A percentile compares a stretch with the other conserved stretches of the same genome.
These are phyloP conservation scores for Pseudogymnoascus sp. DNA, from an alignment of 2,329 filamentous ascomycete genomes.

Conservation along the genomic window DNA sequence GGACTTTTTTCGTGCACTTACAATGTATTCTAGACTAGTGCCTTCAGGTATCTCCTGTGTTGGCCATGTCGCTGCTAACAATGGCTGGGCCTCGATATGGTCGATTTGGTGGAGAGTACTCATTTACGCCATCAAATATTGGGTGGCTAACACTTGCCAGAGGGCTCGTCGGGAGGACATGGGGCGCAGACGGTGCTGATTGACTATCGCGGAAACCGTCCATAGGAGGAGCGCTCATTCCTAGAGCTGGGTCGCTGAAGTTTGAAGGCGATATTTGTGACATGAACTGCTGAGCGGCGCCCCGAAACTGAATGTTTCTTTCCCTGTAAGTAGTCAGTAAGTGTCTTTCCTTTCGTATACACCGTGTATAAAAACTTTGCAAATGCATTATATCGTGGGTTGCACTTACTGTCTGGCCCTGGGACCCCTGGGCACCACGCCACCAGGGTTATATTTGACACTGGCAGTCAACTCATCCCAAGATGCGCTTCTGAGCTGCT, in stretches of 20 bases:
- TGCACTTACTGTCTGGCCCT: neutral
- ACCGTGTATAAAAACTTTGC: neutral
- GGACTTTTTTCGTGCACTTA: neutral
- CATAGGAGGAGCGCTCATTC: neutral
- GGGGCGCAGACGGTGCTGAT: neutral
- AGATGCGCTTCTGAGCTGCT: neutral
- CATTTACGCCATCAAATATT: neutral
- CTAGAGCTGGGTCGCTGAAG: neutral
- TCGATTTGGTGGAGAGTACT: neutral
- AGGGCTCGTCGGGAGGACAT: neutral
- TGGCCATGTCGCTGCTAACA: constrained; percentile 6
- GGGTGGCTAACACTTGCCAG: too few species aligned
- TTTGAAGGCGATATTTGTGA: neutral
- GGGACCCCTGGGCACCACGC: neutral
- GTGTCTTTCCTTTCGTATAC: neutral
- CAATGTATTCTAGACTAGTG: neutral
- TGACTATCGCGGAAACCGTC: neutral
- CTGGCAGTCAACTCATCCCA: neutral
- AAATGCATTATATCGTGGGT: neutral
- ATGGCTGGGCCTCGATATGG: constrained; percentile 3
- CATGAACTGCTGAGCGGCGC: neutral
- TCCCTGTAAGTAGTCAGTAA: neutral
- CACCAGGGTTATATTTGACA: neutral
- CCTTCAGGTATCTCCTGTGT: neutral
- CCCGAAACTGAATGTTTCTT: neutral